Evolutionary conservation across 371 early-diverging fungal genomes (phyloP), one percentile per base, ranked within the genome.

Genomic region (Mortierella sp.): DNA sequence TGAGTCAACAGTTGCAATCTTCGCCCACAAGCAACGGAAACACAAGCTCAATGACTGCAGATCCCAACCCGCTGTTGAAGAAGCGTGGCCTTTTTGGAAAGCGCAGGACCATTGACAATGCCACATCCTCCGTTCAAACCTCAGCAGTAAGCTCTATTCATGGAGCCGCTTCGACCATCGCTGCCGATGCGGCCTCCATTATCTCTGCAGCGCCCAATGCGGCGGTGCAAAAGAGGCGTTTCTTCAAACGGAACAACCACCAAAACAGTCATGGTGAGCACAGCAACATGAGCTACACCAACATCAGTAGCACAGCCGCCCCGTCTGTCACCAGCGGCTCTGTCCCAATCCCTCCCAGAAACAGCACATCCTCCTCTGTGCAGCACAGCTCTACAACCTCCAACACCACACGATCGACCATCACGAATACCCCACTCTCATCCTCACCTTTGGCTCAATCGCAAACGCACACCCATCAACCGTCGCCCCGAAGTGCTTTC

Each of bases 71-170:
- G 9, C 73, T 60, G 31, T 49, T 62, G 54, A 72, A 72, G 28
- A 58, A 67, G 23, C 67, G 73, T 9, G 73, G 73, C 16, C 55
- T 72, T 3, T 72, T 72, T 48, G 73, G 73, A 26, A 72, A 72
- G 46, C 62, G 67, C 9, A 55, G 52, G 34, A 50, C 67, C 2
- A 58, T 58, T 14, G 60, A 55, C 2, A 47, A n/a, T 42, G 31
- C 43, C 1, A 24, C 34, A 9, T 2, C 46, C 4, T 34, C 34
- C 7, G 10, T 34, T 10, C 21, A n/a, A 9, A 45, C 13, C 19
- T 3, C 51, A 10, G 21, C 67, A 41, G 42, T 46, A 27, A 16
- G 45, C 30, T 55, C 55, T 50, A 50, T 31, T 19, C 49, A 57
- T 8, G 58, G 41, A 8, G 19, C 28, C 12, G 34, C 49, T 18